Evolutionary conservation across 768 basidiomycete species (phyloP), one percentile per base, ranked within the genome.

Genomic region (Bullera alba): DNA sequence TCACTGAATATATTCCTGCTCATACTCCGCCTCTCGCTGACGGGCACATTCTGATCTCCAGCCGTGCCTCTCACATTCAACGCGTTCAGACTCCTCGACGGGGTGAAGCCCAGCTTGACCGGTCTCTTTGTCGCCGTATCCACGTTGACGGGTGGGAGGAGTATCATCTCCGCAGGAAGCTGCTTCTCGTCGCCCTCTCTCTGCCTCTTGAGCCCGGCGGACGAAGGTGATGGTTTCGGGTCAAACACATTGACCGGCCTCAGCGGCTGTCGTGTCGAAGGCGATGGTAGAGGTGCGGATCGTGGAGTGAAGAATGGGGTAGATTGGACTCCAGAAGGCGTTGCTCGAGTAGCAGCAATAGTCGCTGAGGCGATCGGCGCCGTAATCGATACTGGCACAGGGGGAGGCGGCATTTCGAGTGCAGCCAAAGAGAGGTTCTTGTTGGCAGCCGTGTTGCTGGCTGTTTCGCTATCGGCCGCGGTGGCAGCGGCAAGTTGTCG

Each of bases 391-490:
- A 21, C 22, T 10, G 47, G 37, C 7, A 38, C 22, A 10, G 14
- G 51, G 8, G 52, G 37, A 15, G 52, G 46, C 8, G 37, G 38
- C 29, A 42, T 42, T 22, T 3, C 27, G 28, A n/a, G 17, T 12
- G 30, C 10, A 3, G 49, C 16, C 5, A 29, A 8, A n/a, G 49
- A 17, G 30, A 51, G 17, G 8, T 8, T 30, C 26, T 47, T 50
- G 51, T 61, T 61, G 4, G 48, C 27, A n/a, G 54, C 54, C n/a
- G 63, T 61, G 38, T 58, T 61, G 23, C 39, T 29, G 15, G 53
- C 57, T n/a, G 63, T 57, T 46, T 59, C 42, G 30, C 29, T 47
- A 26, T n/a, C 16, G 25, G 42, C 49, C 12, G 45, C 45, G 6
- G 56, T 35, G 26, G 38, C 45, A 10, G 50, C 23, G 4, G 54